Evolutionary conservation across 139 green algal species (phyloP).

Genomic region (Eudorina sp.): DNA sequence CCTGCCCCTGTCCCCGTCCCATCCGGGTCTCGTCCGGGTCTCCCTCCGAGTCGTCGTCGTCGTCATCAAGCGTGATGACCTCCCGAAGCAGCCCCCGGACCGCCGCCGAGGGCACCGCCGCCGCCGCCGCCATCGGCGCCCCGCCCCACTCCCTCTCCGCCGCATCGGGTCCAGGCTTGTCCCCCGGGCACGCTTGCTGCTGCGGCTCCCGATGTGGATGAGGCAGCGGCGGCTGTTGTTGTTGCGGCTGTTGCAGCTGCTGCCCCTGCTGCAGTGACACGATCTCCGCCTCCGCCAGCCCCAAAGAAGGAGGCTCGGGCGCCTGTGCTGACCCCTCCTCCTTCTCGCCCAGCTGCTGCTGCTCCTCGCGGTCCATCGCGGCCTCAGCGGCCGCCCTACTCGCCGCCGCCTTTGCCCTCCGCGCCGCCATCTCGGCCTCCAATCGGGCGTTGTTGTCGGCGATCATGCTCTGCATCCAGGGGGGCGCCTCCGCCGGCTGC

Average conservation of each 20-base stretch:
- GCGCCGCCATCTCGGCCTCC: background rate
- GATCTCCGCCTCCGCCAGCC: no score
- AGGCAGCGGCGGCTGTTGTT: no score
- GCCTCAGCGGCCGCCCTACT: background rate
- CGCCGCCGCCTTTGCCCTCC: background rate
- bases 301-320: no score
- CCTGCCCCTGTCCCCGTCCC: no score
- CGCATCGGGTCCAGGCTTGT: no score
- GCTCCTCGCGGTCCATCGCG: background rate
- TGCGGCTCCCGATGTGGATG: no score
- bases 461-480: background rate
- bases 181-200: no score
- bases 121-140: no score
- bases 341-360: background rate
- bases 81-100: background rate
- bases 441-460: background rate
- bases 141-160: no score
- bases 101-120: background rate
- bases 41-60: conserved; percentile 2
- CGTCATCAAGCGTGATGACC: conserved; percentile 33
- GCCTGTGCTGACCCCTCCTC: background rate
- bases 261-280: no score
- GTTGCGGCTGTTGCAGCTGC: no score
- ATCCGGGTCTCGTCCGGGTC: background rate
- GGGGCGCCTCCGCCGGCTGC: background rate